phyloP scores from a whole-genome alignment of 2,329 filamentous ascomycete species.

The Aspergillus neoniger region DNA sequence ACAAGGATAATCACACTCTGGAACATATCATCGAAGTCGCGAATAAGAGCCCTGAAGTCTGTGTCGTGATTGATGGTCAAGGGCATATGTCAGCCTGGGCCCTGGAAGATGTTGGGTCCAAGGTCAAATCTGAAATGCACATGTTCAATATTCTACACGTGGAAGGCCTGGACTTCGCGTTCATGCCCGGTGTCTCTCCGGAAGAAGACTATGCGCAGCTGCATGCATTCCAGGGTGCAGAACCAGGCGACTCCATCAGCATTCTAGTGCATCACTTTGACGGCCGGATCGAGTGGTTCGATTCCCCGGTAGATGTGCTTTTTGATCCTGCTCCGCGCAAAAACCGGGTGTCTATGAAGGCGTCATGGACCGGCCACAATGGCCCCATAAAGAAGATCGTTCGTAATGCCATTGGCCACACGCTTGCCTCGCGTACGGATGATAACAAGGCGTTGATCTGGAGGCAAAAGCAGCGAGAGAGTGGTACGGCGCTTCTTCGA shows the following conservation, averaged over 20 bases:
- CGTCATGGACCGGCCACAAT: constrained; percentile 82
- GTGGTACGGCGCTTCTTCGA: constrained; percentile 60
- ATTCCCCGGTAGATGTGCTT: constrained; percentile 74
- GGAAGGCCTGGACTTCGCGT: constrained; percentile 55
- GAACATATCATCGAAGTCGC: constrained; percentile 85
- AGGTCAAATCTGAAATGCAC: constrained; percentile 63
- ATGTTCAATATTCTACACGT: constrained; percentile 87
- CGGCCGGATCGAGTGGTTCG: constrained; percentile 79
- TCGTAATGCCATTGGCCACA: constrained; percentile 76
- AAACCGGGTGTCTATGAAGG: constrained; percentile 62
- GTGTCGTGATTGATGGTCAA: constrained; percentile 77
- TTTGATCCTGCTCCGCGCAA: constrained; percentile 70
- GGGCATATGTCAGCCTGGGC: constrained; percentile 93
- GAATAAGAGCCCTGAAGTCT: constrained; percentile 82
- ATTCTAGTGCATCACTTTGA: constrained; percentile 83
- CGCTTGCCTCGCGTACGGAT: constrained; percentile 77
- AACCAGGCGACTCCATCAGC: constrained; percentile 64
- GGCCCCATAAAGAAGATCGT: constrained; percentile 80
- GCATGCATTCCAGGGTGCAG: constrained; percentile 68
- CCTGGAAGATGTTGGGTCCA: constrained; percentile 79
- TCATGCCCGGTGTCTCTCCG: constrained; percentile 32
- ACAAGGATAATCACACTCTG: constrained; percentile 69
- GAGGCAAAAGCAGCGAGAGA: constrained; percentile 63
- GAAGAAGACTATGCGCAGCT: constrained; percentile 66
- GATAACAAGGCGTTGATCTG: constrained; percentile 81